Evolutionary conservation across 2,329 filamentous ascomycete genomes (phyloP).

Genomic region (Fusarium guadeloupense): DNA sequence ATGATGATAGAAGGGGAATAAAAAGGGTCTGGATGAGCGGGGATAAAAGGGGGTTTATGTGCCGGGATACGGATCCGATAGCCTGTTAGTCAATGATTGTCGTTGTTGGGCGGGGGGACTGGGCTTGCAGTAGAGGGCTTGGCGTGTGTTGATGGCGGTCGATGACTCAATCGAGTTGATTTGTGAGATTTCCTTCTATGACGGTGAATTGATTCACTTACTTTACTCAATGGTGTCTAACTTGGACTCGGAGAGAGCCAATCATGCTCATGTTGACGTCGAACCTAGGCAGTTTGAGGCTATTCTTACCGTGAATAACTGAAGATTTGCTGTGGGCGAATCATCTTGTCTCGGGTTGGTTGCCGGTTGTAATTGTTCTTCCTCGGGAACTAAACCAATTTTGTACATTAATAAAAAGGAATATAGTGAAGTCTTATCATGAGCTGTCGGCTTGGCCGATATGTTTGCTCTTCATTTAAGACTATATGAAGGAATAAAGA

Average conservation of each 20-base stretch:
- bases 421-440: too few species aligned
- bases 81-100: conserved; percentile 18
- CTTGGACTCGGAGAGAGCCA: neutral
- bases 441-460: too few species aligned
- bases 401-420: too few species aligned
- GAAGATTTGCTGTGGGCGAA: neutral
- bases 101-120: conserved; percentile 1
- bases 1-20: neutral
- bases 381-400: neutral
- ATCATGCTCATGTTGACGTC: neutral
- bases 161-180: neutral
- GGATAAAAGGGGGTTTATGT: conserved; percentile 15
- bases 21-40: neutral
- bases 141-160: conserved; percentile 2
- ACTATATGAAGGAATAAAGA: too few species aligned
- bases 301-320: conserved; percentile 21
- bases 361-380: neutral
- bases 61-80: conserved; percentile 16
- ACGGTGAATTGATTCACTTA: conserved; percentile 3
- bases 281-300: neutral
- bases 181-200: neutral
- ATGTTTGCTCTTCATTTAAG: too few species aligned
- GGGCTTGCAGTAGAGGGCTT: conserved; percentile 17
- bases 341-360: neutral
- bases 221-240: neutral